Evolutionary conservation across 345 rosid genomes (phyloP), one percentile per base, ranked within the genome.

Genomic region (Populus alba): DNA sequence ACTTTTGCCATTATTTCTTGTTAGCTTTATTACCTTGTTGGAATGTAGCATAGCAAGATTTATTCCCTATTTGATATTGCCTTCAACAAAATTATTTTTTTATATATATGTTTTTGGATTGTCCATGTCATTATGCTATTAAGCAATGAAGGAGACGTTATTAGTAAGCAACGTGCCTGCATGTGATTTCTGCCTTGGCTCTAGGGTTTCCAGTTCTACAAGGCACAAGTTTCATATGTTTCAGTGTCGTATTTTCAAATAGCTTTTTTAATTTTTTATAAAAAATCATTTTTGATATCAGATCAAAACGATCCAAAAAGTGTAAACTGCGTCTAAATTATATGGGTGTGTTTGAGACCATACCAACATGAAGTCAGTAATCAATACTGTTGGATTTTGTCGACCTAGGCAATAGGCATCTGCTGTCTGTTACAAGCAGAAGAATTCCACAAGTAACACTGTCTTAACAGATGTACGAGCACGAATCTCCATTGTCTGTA

Each of bases 131-230:
- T 66, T 68, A 73, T 12, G 9, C 35, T 66, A 27, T 66, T 1
- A 1, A 31, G 68, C 68, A 23, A 51, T 18, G 18, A 29, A 66
- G 33, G 31, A 33, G 45, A 72, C 51, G 67, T 70, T 15, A 41
- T 3, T 51, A 18, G 61, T 29, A 78, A 77, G 77, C 12, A 79
- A 87, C 80, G 78, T 72, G 83, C 69, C 43, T 77, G 85, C 90
- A 85, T 85, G 90, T 87, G 88, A 80, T 63, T 59, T 73, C 18
- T 51, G 53, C 78, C 71, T 78, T 71, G 83, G 66, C 7, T 57
- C 83, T 70, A 75, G 86, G 82, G 81, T 72, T 77, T 22, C 38
- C 11, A 27, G 6, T 37, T 74, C 23, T 29, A 33, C 72, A 1
- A 70, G 23, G 72, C 66, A 59, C 38, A 33, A 45, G 12, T 61